Evolutionary conservation across 495 filamentous ascomycete species (phyloP).

Genomic region (Ramalina intermedia): DNA sequence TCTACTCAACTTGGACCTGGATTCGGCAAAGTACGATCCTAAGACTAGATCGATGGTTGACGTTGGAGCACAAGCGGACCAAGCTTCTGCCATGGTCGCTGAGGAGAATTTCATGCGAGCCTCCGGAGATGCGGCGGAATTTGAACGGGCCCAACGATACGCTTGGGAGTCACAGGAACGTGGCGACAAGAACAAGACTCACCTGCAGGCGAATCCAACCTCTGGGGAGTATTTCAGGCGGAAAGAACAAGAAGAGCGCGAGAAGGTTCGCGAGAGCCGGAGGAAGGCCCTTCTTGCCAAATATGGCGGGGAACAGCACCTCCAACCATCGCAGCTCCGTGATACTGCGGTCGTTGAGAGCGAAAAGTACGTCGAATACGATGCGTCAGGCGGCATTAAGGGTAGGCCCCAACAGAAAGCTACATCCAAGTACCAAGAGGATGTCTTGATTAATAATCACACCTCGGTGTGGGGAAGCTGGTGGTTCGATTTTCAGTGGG

Average conservation of each 20-base stretch:
- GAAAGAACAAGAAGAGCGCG: conserved; percentile 57
- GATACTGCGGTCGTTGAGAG: conserved; percentile 58
- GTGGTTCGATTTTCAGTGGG: conserved; percentile 94
- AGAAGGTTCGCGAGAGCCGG: conserved; percentile 49
- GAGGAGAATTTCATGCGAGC: conserved; percentile 88
- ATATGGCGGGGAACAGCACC: conserved; percentile 62
- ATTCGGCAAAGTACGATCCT: conserved; percentile 95
- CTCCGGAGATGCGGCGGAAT: conserved; percentile 88
- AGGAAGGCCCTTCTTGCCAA: conserved; percentile 65
- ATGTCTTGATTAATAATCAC: conserved; percentile 81
- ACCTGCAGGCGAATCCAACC: conserved; percentile 93
- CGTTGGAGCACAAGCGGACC: conserved; percentile 66
- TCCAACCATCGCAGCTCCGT: conserved; percentile 46
- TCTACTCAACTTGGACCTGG: conserved; percentile 81
- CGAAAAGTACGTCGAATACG: conserved; percentile 91
- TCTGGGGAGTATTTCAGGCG: conserved; percentile 73
- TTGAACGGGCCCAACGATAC: conserved; percentile 75
- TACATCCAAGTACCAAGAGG: conserved; percentile 83
- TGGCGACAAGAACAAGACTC: conserved; percentile 54
- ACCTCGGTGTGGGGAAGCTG: conserved; percentile 90
- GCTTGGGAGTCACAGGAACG: conserved; percentile 93
- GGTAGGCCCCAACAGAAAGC: conserved; percentile 59
- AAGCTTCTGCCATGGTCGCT: conserved; percentile 74
- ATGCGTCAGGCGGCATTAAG: conserved; percentile 77
- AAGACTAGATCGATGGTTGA: conserved; percentile 94